A percentile compares a stretch with the other conserved stretches of the same genome.
phyloP scores from a whole-genome alignment of 129 eudicot species.

The Tagetes erecta region DNA sequence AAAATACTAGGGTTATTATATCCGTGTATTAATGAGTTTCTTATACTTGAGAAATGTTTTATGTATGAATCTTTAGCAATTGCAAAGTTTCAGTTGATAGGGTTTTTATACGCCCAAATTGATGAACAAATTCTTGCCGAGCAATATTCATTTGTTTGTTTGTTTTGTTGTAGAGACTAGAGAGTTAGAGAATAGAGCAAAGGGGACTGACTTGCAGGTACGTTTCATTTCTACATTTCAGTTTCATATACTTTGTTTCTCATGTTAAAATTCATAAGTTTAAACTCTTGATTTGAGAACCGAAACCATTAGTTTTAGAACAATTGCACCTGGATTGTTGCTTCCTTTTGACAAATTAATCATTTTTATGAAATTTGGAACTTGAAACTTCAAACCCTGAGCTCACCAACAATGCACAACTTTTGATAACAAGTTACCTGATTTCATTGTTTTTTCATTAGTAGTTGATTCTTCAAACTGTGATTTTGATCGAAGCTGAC shows the following conservation, averaged over 20 bases:
- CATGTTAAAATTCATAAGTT: no score
- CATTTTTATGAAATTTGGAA: background rate
- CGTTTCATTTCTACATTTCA: no score
- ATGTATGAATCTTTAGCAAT: background rate
- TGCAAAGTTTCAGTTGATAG: background rate
- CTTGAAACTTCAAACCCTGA: background rate
- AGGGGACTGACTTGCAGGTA: no score
- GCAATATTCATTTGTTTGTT: slow-evolving; percentile 19
- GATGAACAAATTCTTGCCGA: slow-evolving; percentile 13
- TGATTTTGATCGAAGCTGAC: slow-evolving; percentile 1
- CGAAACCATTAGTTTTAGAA: background rate
- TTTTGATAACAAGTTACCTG: background rate
- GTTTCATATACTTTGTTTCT: no score
- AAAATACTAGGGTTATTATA: slow-evolving; percentile 18
- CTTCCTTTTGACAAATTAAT: background rate
- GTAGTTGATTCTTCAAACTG: no score
- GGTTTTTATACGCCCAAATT: slow-evolving; percentile 6
- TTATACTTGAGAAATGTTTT: slow-evolving; percentile 5
- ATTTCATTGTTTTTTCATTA: background rate
- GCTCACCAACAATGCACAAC: background rate
- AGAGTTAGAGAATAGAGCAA: no score
- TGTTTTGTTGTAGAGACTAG: background rate
- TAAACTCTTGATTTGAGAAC: background rate
- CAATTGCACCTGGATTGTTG: background rate
- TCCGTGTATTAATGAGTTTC: background rate